Evolutionary conservation across 202 grass and related monocot genomes (phyloP).

Genomic region (Zizania palustris): DNA sequence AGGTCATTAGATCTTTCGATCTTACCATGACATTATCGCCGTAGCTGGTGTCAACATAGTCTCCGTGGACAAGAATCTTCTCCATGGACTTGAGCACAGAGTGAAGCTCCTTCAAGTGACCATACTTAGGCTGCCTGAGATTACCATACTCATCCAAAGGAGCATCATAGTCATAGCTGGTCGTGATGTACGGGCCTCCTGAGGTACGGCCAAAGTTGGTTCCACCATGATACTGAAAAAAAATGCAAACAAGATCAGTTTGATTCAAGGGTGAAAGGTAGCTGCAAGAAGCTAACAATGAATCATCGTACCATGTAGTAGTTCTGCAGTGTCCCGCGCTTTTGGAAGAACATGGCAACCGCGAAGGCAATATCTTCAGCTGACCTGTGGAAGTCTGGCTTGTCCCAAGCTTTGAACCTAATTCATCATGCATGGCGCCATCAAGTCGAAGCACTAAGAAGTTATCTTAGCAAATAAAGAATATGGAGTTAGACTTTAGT

Average conservation of each 20-base stretch:
- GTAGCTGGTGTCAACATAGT: constrained; percentile 41
- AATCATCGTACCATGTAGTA: constrained; percentile 79
- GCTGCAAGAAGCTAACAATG: too few relatives aligned
- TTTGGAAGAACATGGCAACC: constrained; percentile 81
- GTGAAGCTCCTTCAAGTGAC: constrained; percentile 72
- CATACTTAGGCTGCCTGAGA: constrained; percentile 76
- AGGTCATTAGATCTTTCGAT: neutral
- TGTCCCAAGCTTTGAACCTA: constrained; percentile 79
- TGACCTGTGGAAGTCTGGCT: constrained; percentile 64
- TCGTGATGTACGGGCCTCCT: constrained; percentile 76
- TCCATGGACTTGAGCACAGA: constrained; percentile 60
- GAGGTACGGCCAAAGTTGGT: constrained; percentile 77
- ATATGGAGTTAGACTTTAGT: neutral
- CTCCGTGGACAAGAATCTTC: constrained; percentile 63
- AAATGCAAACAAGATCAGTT: neutral
- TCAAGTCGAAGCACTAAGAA: too few relatives aligned
- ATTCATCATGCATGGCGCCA: constrained; percentile 28
- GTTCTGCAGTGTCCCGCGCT: constrained; percentile 61
- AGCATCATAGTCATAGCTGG: constrained; percentile 80
- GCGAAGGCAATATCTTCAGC: constrained; percentile 69
- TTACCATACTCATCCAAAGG: constrained; percentile 95
- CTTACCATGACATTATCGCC: constrained; percentile 48
- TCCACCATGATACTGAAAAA: constrained; percentile 73
- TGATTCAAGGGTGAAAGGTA: neutral
- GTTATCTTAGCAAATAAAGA: too few relatives aligned